These are phyloP conservation scores for Macaranga tanarius DNA, from an alignment of 441 rosid species.

Conservation along the genomic window DNA sequence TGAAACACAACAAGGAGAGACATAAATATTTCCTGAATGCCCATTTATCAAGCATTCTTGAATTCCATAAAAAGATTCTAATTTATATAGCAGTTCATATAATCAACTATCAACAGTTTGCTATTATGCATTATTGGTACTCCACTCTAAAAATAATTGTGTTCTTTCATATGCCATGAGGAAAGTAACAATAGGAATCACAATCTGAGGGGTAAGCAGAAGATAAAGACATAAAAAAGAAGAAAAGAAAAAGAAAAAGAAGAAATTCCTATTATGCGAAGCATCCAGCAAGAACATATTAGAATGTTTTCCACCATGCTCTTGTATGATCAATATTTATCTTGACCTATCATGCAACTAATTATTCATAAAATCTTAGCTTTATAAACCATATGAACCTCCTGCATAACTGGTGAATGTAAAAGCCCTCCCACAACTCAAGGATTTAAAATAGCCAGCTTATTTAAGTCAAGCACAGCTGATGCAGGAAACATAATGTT, in stretches of 20 bases:
- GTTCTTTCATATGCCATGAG: neutral
- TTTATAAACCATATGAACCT: neutral
- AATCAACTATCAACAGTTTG: neutral
- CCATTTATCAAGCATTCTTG: slow-evolving; percentile 4
- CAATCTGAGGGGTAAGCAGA: neutral
- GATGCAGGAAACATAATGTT: neutral
- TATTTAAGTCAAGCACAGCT: neutral
- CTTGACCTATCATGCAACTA: neutral
- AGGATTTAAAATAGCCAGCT: neutral
- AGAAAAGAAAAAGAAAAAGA: neutral
- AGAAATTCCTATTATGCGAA: neutral
- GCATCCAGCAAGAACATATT: neutral
- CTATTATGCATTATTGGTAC: neutral
- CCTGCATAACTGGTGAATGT: neutral
- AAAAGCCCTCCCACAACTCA: neutral
- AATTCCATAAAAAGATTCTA: neutral
- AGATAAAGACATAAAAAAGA: neutral
- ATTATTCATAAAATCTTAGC: neutral
- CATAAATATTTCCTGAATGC: neutral
- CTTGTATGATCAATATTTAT: neutral
- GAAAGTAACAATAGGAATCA: neutral
- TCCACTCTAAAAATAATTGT: neutral
- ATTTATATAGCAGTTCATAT: neutral
- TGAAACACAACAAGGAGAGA: neutral
- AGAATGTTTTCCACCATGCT: neutral